phyloP scores from a whole-genome alignment of 2,329 filamentous ascomycete genomes.

The Elsinoe ampelina region DNA sequence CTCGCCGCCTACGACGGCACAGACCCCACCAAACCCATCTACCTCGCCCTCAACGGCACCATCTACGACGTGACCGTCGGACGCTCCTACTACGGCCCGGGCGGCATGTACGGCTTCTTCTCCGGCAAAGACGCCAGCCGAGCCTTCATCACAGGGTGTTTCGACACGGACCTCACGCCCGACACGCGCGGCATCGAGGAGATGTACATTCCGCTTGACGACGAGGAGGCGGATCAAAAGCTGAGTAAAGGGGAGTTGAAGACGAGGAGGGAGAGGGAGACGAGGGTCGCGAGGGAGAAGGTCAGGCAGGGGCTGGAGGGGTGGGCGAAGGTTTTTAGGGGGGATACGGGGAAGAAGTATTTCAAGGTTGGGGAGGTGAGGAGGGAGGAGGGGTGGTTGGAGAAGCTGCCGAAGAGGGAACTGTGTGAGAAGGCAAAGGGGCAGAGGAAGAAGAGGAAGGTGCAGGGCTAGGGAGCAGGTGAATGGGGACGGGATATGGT shows the following conservation, averaged over 20 bases:
- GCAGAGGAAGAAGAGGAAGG: conserved; percentile 44
- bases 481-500: neutral
- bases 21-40: conserved; percentile 67
- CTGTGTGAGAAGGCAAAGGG: conserved; percentile 65
- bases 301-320: conserved; percentile 61
- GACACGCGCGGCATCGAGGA: conserved; percentile 82
- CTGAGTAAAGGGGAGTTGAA: conserved; percentile 33
- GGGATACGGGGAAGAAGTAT: conserved; percentile 63
- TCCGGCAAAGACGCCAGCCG: conserved; percentile 78
- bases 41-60: conserved; percentile 79
- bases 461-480: conserved; percentile 23
- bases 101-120: conserved; percentile 80
- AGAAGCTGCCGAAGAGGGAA: conserved; percentile 46
- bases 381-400: conserved; percentile 52
- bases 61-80: conserved; percentile 75
- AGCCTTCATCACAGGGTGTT: conserved; percentile 88
- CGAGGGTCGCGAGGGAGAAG: conserved; percentile 52
- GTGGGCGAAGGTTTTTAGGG: conserved; percentile 73
- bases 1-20: conserved; percentile 69
- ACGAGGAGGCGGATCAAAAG: conserved; percentile 20
- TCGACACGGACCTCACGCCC: conserved; percentile 70
- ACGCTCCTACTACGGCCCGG: conserved; percentile 47
- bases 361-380: conserved; percentile 66
- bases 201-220: conserved; percentile 63
- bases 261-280: conserved; percentile 53